A percentile compares a stretch with the other conserved stretches of the same genome.
phyloP scores from a whole-genome alignment of 805 yeast species.

The Ogataea allantospora region DNA sequence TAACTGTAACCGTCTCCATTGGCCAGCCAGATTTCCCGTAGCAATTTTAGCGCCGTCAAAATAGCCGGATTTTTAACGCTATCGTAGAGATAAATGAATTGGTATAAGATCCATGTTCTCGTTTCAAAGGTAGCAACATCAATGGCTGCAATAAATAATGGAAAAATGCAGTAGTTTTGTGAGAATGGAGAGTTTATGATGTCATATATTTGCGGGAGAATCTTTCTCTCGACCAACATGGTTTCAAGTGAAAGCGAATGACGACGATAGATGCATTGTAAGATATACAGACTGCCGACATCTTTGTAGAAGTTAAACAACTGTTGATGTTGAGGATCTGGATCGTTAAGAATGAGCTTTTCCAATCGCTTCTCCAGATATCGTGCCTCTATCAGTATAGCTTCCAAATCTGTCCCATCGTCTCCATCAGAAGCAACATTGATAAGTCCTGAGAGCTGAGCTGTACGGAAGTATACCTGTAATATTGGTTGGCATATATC shows the following conservation, averaged over 20 bases:
- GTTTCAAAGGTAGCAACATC: slow-evolving; percentile 20
- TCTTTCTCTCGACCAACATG: slow-evolving; percentile 9
- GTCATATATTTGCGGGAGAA: slow-evolving; percentile 3
- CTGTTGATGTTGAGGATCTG: neutral
- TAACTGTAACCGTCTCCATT: slow-evolving; percentile 15
- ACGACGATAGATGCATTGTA: slow-evolving; percentile 15
- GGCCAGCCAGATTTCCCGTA: slow-evolving; percentile 13
- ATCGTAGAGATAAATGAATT: slow-evolving; percentile 10
- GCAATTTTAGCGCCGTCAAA: slow-evolving; percentile 1
- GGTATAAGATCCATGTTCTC: slow-evolving; percentile 15
- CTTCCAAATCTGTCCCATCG: slow-evolving; percentile 13
- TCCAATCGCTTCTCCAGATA: slow-evolving; percentile 9
- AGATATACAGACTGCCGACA: slow-evolving; percentile 10
- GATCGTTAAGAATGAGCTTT: neutral
- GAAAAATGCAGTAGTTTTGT: slow-evolving; percentile 5
- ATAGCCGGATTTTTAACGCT: slow-evolving; percentile 7
- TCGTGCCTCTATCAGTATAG: slow-evolving; percentile 15
- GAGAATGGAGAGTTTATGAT: slow-evolving; percentile 2
- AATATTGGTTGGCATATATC: slow-evolving; percentile 8
- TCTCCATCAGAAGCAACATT: slow-evolving; percentile 11
- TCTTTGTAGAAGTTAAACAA: slow-evolving; percentile 14
- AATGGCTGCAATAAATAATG: slow-evolving; percentile 14
- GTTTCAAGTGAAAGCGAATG: slow-evolving; percentile 16
- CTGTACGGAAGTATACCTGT: slow-evolving; percentile 8
- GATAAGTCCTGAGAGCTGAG: slow-evolving; percentile 11